Percentiles rank a stretch among this genome's conserved stretches.
These are phyloP conservation scores for Skeletonema menzelii DNA, from an alignment of 108 stramenopile species.

Conservation along the genomic window DNA sequence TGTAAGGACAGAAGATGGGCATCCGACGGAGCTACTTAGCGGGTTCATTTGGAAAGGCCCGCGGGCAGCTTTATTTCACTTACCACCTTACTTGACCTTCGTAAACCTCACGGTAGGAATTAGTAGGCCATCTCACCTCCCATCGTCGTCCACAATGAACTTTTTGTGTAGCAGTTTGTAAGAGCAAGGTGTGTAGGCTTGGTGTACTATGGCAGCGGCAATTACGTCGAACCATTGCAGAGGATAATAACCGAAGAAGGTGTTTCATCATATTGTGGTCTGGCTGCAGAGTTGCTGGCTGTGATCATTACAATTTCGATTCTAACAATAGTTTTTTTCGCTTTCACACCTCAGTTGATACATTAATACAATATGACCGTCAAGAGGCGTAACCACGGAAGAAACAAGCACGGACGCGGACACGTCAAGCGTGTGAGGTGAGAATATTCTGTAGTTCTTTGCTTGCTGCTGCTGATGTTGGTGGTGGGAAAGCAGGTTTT, in stretches of 20 bases:
- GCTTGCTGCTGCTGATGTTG: conserved; percentile 12
- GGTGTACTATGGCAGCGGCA: neutral
- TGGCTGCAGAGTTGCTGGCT: neutral
- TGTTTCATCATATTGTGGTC: neutral
- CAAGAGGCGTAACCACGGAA: conserved; percentile 99
- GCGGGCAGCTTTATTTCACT: neutral
- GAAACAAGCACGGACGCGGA: conserved; percentile 99
- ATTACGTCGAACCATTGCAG: neutral
- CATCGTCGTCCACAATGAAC: neutral
- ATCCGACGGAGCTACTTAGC: too few species aligned
- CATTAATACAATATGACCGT: conserved; percentile 88
- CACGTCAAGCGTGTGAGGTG: conserved; percentile 97
- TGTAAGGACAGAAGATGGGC: neutral
- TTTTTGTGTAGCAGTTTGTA: neutral
- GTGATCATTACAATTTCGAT: neutral
- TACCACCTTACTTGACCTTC: too few species aligned
- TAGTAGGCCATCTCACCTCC: neutral
- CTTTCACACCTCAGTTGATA: neutral
- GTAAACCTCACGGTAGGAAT: neutral
- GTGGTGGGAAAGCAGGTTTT: conserved; percentile 4
- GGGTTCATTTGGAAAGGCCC: neutral
- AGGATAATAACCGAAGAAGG: neutral
- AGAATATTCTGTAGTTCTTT: neutral
- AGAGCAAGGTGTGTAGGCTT: neutral
- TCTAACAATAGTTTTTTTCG: conserved; percentile 3